Percentiles rank a stretch among this genome's conserved stretches.
These are phyloP conservation scores for Chrysoporthe cubensis DNA, from an alignment of 2,329 filamentous ascomycete species.

Conservation along the genomic window DNA sequence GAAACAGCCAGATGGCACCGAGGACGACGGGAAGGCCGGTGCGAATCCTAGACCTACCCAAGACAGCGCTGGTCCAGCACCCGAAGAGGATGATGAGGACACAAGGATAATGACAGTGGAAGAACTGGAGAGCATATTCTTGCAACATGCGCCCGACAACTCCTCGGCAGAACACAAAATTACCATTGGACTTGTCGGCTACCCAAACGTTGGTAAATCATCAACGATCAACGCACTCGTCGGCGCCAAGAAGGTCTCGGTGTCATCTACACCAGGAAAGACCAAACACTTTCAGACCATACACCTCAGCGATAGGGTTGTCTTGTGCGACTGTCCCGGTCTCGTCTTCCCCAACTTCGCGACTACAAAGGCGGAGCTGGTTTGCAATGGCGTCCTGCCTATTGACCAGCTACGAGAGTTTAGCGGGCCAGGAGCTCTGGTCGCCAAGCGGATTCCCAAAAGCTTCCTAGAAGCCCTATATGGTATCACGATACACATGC, in stretches of 20 bases:
- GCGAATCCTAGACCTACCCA: constrained; percentile 33
- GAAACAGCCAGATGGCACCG: constrained; percentile 34
- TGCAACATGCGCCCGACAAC: constrained; percentile 66
- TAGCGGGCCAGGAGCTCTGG: constrained; percentile 81
- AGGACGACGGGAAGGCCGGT: constrained; percentile 34
- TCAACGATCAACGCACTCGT: constrained; percentile 99
- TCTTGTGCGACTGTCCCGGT: constrained; percentile 97
- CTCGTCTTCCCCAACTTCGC: constrained; percentile 98
- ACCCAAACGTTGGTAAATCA: constrained; percentile 98
- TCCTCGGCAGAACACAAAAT: constrained; percentile 66
- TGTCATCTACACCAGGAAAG: constrained; percentile 95
- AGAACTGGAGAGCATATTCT: constrained; percentile 87
- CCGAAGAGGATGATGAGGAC: constrained; percentile 56
- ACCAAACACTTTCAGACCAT: constrained; percentile 99
- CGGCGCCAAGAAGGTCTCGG: constrained; percentile 96
- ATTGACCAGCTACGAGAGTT: constrained; percentile 97
- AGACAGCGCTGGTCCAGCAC: constrained; percentile 45
- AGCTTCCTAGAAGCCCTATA: constrained; percentile 90
- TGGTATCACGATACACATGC: constrained; percentile 83
- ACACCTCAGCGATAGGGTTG: constrained; percentile 84
- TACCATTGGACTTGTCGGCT: constrained; percentile 91
- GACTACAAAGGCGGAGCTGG: constrained; percentile 92
- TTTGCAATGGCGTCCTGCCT: constrained; percentile 91
- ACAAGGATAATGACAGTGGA: constrained; percentile 89
- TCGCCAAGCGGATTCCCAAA: constrained; percentile 84